Conservation (phyloP, 371 early-diverging fungal species). For the Rhizomucor pusillus region DNA sequence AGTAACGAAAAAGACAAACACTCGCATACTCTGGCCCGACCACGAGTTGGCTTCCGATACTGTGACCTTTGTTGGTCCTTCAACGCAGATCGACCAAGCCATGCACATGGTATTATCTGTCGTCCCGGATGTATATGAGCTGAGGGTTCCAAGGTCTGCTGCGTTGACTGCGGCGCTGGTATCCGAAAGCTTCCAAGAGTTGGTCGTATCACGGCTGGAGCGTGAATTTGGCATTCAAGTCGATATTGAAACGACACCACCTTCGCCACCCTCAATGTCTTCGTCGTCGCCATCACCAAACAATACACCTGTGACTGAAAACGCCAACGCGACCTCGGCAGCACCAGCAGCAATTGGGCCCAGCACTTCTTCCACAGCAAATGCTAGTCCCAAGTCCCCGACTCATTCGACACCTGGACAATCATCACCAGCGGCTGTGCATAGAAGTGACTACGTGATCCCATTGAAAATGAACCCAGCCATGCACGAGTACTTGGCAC, state of each 20-base stretch:
- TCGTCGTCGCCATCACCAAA: constrained; percentile 11
- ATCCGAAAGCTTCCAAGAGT: constrained; percentile 14
- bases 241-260: constrained; percentile 13
- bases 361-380: constrained; percentile 3
- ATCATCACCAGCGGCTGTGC: constrained; percentile 3
- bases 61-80: constrained; percentile 43
- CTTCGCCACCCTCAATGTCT: constrained; percentile 10
- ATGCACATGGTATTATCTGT: constrained; percentile 32
- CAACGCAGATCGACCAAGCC: constrained; percentile 35
- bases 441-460: constrained; percentile 9
- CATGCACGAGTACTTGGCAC: constrained; percentile 14
- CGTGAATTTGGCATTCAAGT: constrained; percentile 18
- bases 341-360: constrained; percentile 10
- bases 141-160: constrained; percentile 33
- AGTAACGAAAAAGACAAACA: constrained; percentile 50
- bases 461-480: constrained; percentile 15
- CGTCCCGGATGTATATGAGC: constrained; percentile 37
- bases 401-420: constrained; percentile 12
- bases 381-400: constrained; percentile 10
- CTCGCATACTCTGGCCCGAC: constrained; percentile 53
- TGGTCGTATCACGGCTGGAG: constrained; percentile 9
- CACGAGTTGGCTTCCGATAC: constrained; percentile 35
- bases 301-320: constrained; percentile 3
- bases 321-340: constrained; percentile 3
- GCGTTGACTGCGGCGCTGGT: constrained; percentile 16